Conservation (phyloP, 768 basidiomycete species). For the Rubroboletus satanas region DNA sequence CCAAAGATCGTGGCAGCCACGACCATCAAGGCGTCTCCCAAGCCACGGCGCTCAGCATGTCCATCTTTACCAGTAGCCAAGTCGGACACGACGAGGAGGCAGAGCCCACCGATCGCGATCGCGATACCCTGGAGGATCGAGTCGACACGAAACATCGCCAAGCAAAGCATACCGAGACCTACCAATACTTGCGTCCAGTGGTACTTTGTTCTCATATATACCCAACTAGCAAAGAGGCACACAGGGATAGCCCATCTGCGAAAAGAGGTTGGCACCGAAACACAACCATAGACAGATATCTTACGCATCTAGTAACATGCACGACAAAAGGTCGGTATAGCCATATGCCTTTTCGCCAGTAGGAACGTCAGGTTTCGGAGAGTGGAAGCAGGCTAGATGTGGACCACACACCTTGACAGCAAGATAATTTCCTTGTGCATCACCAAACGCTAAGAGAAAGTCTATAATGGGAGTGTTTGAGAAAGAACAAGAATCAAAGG, state of each 20-base stretch:
- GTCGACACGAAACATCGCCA: background rate
- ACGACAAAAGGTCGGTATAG: constrained; percentile 83
- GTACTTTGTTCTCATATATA: constrained; percentile 74
- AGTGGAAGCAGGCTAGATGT: background rate
- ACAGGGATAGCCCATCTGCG: constrained; percentile 82
- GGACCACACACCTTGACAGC: constrained; percentile 58
- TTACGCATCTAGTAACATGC: constrained; percentile 88
- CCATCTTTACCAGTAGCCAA: constrained; percentile 71
- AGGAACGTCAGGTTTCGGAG: background rate
- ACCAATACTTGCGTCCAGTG: constrained; percentile 83
- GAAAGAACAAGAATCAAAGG: background rate
- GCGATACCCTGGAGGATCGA: constrained; percentile 51
- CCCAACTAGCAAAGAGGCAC: constrained; percentile 74
- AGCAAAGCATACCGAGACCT: constrained; percentile 8
- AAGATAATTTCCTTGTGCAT: constrained; percentile 83
- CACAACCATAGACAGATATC: constrained; percentile 11
- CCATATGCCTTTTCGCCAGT: constrained; percentile 54
- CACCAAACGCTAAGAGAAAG: constrained; percentile 71
- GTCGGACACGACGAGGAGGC: constrained; percentile 75
- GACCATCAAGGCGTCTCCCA: constrained; percentile 83
- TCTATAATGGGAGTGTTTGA: constrained; percentile 41
- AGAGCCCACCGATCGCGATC: constrained; percentile 70
- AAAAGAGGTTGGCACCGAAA: background rate
- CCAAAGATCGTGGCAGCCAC: constrained; percentile 83
- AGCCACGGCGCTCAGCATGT: constrained; percentile 55